A percentile compares a stretch with the other conserved stretches of the same genome.
Evolutionary conservation across 2,329 filamentous ascomycete genomes (phyloP).

Genomic region (Colletotrichum incanum): DNA sequence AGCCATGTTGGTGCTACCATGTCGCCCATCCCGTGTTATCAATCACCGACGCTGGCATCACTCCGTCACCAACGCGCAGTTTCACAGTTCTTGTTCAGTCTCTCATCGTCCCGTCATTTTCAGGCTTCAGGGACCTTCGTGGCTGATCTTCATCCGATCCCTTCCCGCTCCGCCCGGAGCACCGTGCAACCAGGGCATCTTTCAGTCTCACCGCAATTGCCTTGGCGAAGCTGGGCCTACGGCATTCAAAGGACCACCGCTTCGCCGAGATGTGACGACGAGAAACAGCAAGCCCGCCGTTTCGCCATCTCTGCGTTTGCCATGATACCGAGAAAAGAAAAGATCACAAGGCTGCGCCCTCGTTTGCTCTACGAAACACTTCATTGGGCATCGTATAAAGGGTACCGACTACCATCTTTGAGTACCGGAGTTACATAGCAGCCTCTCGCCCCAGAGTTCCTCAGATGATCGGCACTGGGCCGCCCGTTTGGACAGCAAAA

Average conservation of each 20-base stretch:
- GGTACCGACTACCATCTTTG: background rate
- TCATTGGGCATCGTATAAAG: background rate
- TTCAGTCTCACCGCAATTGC: constrained; percentile 7
- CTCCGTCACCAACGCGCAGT: background rate
- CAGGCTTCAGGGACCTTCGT: background rate
- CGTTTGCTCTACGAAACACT: background rate
- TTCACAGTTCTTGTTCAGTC: background rate
- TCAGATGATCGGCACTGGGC: background rate
- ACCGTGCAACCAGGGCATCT: background rate
- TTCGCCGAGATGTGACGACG: background rate
- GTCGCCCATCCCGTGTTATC: background rate
- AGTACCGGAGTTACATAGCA: background rate
- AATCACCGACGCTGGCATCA: constrained; percentile 6
- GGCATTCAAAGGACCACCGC: background rate
- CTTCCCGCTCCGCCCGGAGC: constrained; percentile 1
- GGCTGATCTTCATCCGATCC: constrained; percentile 17
- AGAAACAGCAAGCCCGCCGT: background rate
- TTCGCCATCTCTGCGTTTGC: background rate
- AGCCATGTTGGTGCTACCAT: background rate
- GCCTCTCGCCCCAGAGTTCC: background rate
- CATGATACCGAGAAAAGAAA: background rate
- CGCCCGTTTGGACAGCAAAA: background rate
- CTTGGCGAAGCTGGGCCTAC: constrained; percentile 19
- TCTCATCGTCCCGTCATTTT: background rate
- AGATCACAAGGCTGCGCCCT: background rate